Evolutionary conservation across 371 early-diverging fungal genomes (phyloP), one percentile per base, ranked within the genome.

Genomic region (Mucor circinelloides): DNA sequence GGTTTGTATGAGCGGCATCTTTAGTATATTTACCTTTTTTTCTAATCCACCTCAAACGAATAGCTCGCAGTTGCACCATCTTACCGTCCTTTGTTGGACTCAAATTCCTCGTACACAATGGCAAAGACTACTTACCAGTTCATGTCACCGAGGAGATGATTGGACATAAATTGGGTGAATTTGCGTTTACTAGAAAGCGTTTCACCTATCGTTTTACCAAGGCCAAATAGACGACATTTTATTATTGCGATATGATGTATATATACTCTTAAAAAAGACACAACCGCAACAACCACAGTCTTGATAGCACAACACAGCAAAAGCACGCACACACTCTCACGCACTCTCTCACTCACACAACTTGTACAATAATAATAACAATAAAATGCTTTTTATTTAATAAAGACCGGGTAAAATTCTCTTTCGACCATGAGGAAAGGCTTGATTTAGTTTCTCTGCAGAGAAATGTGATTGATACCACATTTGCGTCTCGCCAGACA

Each of bases 91-190:
- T 94, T 78, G 93, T 98, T 63, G 96, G 96, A 40, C 84, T 91
- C 55, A 93, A 90, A 78, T 96, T 98, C 83, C 83, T 92, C 69
- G 93, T 98, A 30, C 98, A 98, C 81, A 98, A 97, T 72, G 98
- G 98, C 63, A 95, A 95, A 62, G 86, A 90, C 63, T 97, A 93
- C 81, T 59, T 92, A 25, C 95, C 96, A 15, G 87, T 98, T 21
- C 77, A 82, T 25, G 88, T 98, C 28, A 93, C 92, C 10, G 98
- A 97, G 83, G 95, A 95, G 70, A 98, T 97, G 97, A 93, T 97
- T 69, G 96, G 95, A n/a, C 93, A 92, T 74, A 96, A 95, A 75
- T 84, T 98, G 19, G 98, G 98, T 60, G 98, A 97, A 85, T 97
- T 98, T 70, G 88, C 95, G 6, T 91, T 91, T 40, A 96, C 97